Base-by-base conservation (phyloP, 768 basidiomycete species). In the Amanita polypyramis region DNA sequence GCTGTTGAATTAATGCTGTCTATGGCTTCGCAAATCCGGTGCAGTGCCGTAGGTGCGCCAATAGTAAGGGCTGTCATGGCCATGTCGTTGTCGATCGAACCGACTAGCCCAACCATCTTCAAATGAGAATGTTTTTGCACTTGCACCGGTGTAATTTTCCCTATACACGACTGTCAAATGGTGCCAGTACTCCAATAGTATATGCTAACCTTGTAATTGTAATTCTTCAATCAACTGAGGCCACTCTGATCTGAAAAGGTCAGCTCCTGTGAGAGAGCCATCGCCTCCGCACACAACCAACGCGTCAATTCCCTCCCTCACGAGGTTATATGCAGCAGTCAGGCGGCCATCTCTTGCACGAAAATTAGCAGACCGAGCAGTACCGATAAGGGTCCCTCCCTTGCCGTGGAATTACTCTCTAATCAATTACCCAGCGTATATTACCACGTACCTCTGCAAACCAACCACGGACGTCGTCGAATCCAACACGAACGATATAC, bases 31-130 rank as follows among this genome's bases (percentile, higher is more conserved):
- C 96, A 98, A 47, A 98, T 98, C 35, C 96, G 80, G 55, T 95
- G 93, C 32, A 99, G 70, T 15, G 95, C 95, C 2, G 95, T 99
- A 0, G 89, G 82, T 1, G 93, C 95, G 41, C 95, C 96, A 59
- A 98, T 98, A 5, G 96, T 99, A 59, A 96, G 65, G 65, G 98
- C 93, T 15, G 96, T 98, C 77, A 95, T 75, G 12, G 88, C 86
- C 94, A 99, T 97, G 62, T 98, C 96, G 59, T 99, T 99, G 67
- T 99, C 96, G 60, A 99, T 98, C 3, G 92, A 95, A 30, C 96
- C 96, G 51, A 98, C 96, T 35, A 99, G 80, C n/a, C 96, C 96
- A 52, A 95, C 95, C 56, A 99, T 96, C 64, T 79, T 87, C 54
- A 99, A 82, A 58, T 97, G 88, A 19, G 79, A 72, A 57, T 93